phyloP scores from a whole-genome alignment of 2,329 filamentous ascomycete species.

The Apiospora arundinis region DNA sequence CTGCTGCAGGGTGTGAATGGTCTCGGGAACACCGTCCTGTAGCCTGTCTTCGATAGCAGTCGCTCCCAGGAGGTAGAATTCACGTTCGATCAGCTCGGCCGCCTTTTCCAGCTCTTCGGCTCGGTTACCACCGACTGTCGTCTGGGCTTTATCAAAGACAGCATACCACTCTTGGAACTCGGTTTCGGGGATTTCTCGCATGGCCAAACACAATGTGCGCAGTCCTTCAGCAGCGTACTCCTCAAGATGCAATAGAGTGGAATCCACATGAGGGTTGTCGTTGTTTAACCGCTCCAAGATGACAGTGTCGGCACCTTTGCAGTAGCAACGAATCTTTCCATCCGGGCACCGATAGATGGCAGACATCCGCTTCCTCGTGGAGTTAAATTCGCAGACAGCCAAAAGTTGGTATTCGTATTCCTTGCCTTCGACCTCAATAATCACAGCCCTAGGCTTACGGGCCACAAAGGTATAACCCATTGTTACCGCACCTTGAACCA shows the following conservation, averaged over 20 bases:
- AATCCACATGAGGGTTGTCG: conserved; percentile 85
- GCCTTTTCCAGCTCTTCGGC: conserved; percentile 97
- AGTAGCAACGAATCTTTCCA: conserved; percentile 91
- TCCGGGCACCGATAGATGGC: conserved; percentile 96
- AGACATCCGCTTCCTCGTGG: conserved; percentile 96
- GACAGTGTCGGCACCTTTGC: conserved; percentile 96
- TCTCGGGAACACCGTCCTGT: conserved; percentile 97
- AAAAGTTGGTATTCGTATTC: conserved; percentile 87
- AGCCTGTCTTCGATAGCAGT: conserved; percentile 97
- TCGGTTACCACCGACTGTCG: conserved; percentile 89
- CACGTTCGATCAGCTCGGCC: conserved; percentile 91
- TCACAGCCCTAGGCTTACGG: conserved; percentile 86
- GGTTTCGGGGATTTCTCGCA: conserved; percentile 89
- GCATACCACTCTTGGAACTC: conserved; percentile 89
- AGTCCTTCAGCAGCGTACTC: conserved; percentile 97
- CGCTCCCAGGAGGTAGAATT: conserved; percentile 88
- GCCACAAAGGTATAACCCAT: conserved; percentile 92
- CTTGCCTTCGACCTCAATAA: conserved; percentile 76
- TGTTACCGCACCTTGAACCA: conserved; percentile 86
- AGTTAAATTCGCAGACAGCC: conserved; percentile 99
- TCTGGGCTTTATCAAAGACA: conserved; percentile 86
- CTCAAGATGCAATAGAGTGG: conserved; percentile 93
- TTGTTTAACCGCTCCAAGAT: conserved; percentile 89
- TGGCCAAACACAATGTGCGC: conserved; percentile 90
- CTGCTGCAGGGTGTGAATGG: conserved; percentile 94